Base-by-base conservation (phyloP, 1,284 basidiomycete species). In the Heliocybe sulcata region DNA sequence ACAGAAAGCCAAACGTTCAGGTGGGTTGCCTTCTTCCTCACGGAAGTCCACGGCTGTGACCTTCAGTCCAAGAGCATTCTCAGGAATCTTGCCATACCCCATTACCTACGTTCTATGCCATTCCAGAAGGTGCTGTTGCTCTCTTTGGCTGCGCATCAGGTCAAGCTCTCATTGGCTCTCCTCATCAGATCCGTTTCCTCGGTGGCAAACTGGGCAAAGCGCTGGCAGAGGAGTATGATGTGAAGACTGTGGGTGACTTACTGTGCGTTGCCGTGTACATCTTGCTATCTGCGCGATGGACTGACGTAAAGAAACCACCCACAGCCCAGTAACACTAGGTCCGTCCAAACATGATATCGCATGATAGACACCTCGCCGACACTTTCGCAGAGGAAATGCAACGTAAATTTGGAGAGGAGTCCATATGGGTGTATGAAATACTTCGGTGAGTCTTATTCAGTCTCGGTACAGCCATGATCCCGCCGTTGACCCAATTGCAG, bases 181-280 rank as follows among this genome's bases (percentile, higher is more conserved):
- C 20, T 35, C 16, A 23, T 16, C 58, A 96, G 91, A 98, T 99
- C 64, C 84, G 97, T 4, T 93, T 93, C 62, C 75, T 99, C 0
- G 96, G 96, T 0, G 96, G 97, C 3, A 99, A 99, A 70, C 81
- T 99, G 0, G 96, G 97, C 1, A 81, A 84, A 51, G 87, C 92
- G 0, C 77, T 99, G 29, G 92, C 92, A 0, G 82, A 86, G 56
- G 89, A 94, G 65, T 98, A 92, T 65, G 88, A 89, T 61, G 93
- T 84, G 6, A 88, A 88, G 11, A 94, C 90, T 1, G 94, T 98
- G 1, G 87, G 85, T 0, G 95, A 98, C 65, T 75, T 97, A 55
- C 70, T 94, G 92, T 93, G 57, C 57, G 80, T 69, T 2, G 27
- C 20, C 14, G 19, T 12, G 19, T 12, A 14, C 35, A 25, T 22